Evolutionary conservation across 805 yeast species (phyloP).

Genomic region (Novakomyces olei): DNA sequence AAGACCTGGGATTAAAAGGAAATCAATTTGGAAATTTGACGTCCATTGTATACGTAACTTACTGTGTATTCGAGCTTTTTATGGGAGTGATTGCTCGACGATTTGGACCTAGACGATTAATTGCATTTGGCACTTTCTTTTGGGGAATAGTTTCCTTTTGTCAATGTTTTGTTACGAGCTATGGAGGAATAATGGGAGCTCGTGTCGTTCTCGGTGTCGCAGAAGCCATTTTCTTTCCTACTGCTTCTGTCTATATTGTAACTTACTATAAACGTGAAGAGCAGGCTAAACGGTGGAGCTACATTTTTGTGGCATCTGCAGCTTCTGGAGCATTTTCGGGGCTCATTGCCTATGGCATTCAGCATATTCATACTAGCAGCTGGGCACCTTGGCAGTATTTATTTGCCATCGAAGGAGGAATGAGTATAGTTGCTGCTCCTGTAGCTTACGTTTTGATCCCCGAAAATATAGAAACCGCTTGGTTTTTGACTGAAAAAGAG

Average conservation of each 20-base stretch:
- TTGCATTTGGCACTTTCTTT: slow-evolving; percentile 23
- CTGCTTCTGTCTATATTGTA: slow-evolving; percentile 18
- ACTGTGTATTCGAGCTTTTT: slow-evolving; percentile 26
- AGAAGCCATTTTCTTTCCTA: slow-evolving; percentile 23
- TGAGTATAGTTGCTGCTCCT: slow-evolving; percentile 16
- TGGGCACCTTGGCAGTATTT: slow-evolving; percentile 27
- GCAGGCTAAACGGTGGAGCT: slow-evolving; percentile 17
- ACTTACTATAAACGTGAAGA: slow-evolving; percentile 20
- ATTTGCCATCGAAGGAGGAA: slow-evolving; percentile 28
- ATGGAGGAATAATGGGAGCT: slow-evolving; percentile 22
- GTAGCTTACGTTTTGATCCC: slow-evolving; percentile 27
- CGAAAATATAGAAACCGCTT: slow-evolving; percentile 48
- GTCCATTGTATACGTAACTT: slow-evolving; percentile 28
- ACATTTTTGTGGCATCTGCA: slow-evolving; percentile 18
- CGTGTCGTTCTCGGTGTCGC: slow-evolving; percentile 24
- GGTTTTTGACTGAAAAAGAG: slow-evolving; percentile 30
- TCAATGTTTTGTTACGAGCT: slow-evolving; percentile 24
- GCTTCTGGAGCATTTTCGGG: slow-evolving; percentile 20
- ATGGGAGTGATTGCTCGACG: slow-evolving; percentile 12
- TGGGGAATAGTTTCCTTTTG: slow-evolving; percentile 29
- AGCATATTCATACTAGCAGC: slow-evolving; percentile 14
- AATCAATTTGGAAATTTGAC: slow-evolving; percentile 25
- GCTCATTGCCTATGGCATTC: slow-evolving; percentile 20
- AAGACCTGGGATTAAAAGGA: slow-evolving; percentile 22
- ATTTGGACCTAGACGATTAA: slow-evolving; percentile 17